Evolutionary conservation across 2,329 filamentous ascomycete species (phyloP), one percentile per base, ranked within the genome.

Genomic region (Botryotinia narcissicola): DNA sequence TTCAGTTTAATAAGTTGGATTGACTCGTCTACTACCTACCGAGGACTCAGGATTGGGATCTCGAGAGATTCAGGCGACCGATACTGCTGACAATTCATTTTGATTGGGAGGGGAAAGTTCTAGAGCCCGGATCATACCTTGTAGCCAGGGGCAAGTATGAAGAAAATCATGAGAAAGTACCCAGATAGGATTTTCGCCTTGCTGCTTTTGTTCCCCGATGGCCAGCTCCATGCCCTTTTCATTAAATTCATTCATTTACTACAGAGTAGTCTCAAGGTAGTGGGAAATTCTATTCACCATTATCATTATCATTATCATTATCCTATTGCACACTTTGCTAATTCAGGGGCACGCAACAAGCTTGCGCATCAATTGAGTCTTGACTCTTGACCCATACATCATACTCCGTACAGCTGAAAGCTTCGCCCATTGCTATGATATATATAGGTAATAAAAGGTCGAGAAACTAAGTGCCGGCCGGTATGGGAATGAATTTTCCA

Each of bases 71-170:
- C 64, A 68, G 64, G 48, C 57, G 64, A 57, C n/a, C 8, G 46
- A 42, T 22, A 12, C 29, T 67, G 64, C 44, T 54, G 64, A 51
- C 64, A 10, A 54, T 67, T 54, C 32, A 51, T 68, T 66, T 20
- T 67, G 46, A 67, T 67, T 54, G 64, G 64, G 46, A 67, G 64
- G 46, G 64, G 64, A 42, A 68, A 54, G 64, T 68, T 68, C 64
- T 57, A 57, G 64, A 67, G 64, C 40, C 14, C 35, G 32, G 32
- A 40, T 22, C 37, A 35, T 37, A 32, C 35, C 59, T 37, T 16
- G 57, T 35, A 22, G 61, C 35, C 35, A 62, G 25, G 35, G 25
- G 37, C 25, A 42, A 62, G 37, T 42, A 29, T 67, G 44, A 51
- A 54, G 64, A 68, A 40, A 54, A 67, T 16, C 7, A 46, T 51